Evolutionary conservation across 2,329 filamentous ascomycete species (phyloP), one percentile per base, ranked within the genome.

Genomic region (Hymenoscyphus infarciens): DNA sequence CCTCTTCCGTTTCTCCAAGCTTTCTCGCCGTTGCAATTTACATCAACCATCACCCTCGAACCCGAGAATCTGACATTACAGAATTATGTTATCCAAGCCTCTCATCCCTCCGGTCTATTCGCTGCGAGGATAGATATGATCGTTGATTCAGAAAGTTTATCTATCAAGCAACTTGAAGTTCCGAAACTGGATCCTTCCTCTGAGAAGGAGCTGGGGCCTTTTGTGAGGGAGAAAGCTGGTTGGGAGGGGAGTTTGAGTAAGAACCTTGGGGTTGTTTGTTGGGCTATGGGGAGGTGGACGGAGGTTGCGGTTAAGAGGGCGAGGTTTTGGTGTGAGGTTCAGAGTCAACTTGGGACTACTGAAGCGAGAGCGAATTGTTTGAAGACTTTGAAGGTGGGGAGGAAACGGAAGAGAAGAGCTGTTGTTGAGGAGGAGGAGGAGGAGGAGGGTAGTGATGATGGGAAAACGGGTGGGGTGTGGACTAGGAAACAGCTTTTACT

Each of bases 221-320:
- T 85, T 10, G 63, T 77, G 0, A 62, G 69, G 54, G 15, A 75
- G 65, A 73, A 70, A 67, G 63, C 76, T 68, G 64, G 70, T 68
- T 64, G 72, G 73, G 76, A 75, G 38, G 79, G 79, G n/a, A 78
- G 78, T 0, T 75, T 84, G 65, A 76, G 78, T 7, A 78, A 79
- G 39, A 88, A 91, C 64, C 74, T 90, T 0, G 81, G 81, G 22
- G 80, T 87, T 5, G 70, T 88, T 0, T 81, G 82, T 4, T 91
- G 87, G 86, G 87, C 86, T 0, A 85, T 91, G 79, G 81, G 82
- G 13, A 85, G 88, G 58, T 91, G 88, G 84, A 81, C 86, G 64
- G 83, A 86, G 2, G 74, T 87, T 1, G 84, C 87, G 0, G 76
- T 81, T 8, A 80, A 82, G 60, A 78, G 88, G 7, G 88, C 88